Evolutionary conservation across 495 filamentous ascomycete genomes (phyloP).

Genomic region (Xylaria grammica): DNA sequence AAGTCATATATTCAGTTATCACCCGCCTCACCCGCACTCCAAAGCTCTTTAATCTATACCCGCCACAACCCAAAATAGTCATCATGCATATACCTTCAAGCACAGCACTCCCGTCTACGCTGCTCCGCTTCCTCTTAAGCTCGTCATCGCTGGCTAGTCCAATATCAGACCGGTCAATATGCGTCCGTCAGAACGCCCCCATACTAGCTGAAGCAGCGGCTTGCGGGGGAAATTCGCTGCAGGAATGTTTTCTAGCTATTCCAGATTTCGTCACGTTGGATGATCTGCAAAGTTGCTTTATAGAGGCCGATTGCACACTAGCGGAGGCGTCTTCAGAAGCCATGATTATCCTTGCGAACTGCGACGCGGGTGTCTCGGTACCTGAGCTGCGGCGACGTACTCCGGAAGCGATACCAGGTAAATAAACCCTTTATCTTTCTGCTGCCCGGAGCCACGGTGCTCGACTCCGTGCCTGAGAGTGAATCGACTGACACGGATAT

Average conservation of each 20-base stretch:
- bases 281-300: slow-evolving; percentile 46
- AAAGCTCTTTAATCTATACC: not conserved
- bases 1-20: not conserved
- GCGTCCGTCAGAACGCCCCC: slow-evolving; percentile 37
- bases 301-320: slow-evolving; percentile 43
- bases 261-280: slow-evolving; percentile 24
- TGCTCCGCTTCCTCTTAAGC: slow-evolving; percentile 23
- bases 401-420: slow-evolving; percentile 22
- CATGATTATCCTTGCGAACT: slow-evolving; percentile 36
- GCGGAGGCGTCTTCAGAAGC: slow-evolving; percentile 44
- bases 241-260: slow-evolving; percentile 38
- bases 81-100: not conserved
- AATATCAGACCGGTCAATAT: slow-evolving; percentile 33
- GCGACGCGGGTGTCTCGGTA: slow-evolving; percentile 26
- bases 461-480: too few species aligned
- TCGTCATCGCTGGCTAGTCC: slow-evolving; percentile 19
- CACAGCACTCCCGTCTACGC: slow-evolving; percentile 15
- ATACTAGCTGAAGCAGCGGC: slow-evolving; percentile 38
- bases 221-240: slow-evolving; percentile 43
- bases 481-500: not conserved
- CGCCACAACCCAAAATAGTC: not conserved
- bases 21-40: not conserved
- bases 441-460: not conserved
- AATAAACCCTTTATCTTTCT: too few species aligned
- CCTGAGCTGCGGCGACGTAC: slow-evolving; percentile 42